Evolutionary conservation across 345 rosid species (phyloP), one percentile per base, ranked within the genome.

Genomic region (Gossypioides kirkii): DNA sequence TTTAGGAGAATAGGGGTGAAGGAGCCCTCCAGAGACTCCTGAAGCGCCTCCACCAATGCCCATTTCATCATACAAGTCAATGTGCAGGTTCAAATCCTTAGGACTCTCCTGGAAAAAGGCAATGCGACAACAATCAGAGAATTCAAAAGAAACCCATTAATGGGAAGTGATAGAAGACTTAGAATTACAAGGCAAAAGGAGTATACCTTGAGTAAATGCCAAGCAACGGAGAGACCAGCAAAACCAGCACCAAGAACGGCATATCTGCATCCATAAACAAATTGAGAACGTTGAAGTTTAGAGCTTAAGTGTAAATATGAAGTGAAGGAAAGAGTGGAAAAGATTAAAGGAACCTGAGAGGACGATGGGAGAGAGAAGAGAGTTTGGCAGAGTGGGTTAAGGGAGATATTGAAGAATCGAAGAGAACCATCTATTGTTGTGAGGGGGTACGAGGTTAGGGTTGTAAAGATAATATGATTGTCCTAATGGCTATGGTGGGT

Each of bases 231-330:
- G 69, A 94, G 84, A n/a, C 98, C 97, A 61, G 98, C 97, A 70
- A 94, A 92, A 77, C 98, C 97, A 61, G 97, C 97, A 67, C 98
- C 98, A 23, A 94, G 91, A 73, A 94, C 97, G 6, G 98, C 98
- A 72, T 78, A 91, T 79, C 97, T 92, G 78, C 71, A 77, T 6
- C 53, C 52, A 20, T 17, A 73, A 28, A 5, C 59, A 58, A 61
- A 41, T 14, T 0, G 32, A 3, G 6, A 73, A 32, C 36, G 20
- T 60, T 5, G 56, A 73, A 49, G 53, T 13, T 55, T 23, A 42
- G 38, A 23, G 11, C 7, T n/a, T 41, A 41, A 52, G 3, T 2
- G 54, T 42, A 43, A 58, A 56, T 14, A 42, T 71, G 14, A 10
- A 16, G 4, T 47, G 43, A 14, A 16, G 36, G 22, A 13, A 28